Conservation (phyloP, 768 basidiomycete genomes). For the Tremella fuciformis region DNA sequence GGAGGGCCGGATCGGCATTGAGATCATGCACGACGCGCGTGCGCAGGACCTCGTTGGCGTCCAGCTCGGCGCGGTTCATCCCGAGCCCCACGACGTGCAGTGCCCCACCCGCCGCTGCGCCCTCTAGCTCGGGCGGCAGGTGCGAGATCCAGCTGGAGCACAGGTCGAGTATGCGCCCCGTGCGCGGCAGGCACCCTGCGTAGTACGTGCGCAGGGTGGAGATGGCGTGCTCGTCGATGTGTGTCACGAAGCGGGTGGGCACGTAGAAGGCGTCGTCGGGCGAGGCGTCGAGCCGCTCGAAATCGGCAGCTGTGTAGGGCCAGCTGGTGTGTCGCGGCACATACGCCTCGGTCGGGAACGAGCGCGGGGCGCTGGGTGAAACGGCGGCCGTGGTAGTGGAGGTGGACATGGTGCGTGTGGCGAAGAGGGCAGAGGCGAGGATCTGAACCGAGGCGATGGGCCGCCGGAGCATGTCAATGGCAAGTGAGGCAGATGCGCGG, state of each 20-base stretch:
- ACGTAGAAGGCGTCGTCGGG: constrained; percentile 31
- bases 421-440: background rate
- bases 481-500: too few species aligned
- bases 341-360: background rate
- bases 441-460: too few species aligned
- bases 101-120: background rate
- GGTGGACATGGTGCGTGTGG: background rate
- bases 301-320: constrained; percentile 12
- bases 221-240: constrained; percentile 40
- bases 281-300: constrained; percentile 14
- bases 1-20: constrained; percentile 20
- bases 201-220: constrained; percentile 22
- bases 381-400: background rate
- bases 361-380: background rate
- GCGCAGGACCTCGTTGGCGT: constrained; percentile 24
- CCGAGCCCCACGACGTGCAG: constrained; percentile 34
- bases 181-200: constrained; percentile 17
- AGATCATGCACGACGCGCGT: constrained; percentile 28
- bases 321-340: constrained; percentile 3
- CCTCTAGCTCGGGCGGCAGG: constrained; percentile 20
- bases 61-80: constrained; percentile 31
- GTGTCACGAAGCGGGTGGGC: constrained; percentile 29
- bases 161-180: constrained; percentile 29
- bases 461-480: too few species aligned
- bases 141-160: constrained; percentile 40